Conservation (phyloP, 1,139 yeast genomes). For the Lodderomyces parapsilosis region DNA sequence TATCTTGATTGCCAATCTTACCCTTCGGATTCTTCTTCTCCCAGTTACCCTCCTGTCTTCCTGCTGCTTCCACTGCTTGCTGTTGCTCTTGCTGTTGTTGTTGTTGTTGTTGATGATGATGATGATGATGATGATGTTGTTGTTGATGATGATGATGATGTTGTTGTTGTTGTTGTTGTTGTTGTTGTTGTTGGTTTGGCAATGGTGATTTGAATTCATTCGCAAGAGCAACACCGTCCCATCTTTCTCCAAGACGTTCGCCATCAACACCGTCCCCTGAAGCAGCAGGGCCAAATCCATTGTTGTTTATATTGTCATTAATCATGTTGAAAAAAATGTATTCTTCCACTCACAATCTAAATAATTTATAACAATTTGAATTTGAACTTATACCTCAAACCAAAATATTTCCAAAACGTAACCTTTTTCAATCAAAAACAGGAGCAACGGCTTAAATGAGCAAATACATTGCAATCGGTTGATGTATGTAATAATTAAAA, state of each 20-base stretch:
- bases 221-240: background rate
- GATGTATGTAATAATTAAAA: background rate
- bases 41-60: constrained; percentile 7
- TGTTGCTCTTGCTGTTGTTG: constrained; percentile 4
- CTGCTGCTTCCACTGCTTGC: constrained; percentile 11
- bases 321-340: constrained; percentile 12
- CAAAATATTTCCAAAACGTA: background rate
- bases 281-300: constrained; percentile 11
- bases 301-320: constrained; percentile 16
- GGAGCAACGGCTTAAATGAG: too few relatives aligned
- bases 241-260: background rate
- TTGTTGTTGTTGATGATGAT: background rate
- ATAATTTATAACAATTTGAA: constrained; percentile 11
- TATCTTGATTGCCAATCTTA: background rate
- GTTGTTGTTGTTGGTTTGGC: background rate
- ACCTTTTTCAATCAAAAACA: too few relatives aligned
- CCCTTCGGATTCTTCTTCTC: background rate
- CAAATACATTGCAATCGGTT: too few relatives aligned
- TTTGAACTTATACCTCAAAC: background rate
- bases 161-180: constrained; percentile 1
- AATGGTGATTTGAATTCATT: background rate
- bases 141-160: background rate
- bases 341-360: constrained; percentile 12
- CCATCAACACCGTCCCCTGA: constrained; percentile 4
- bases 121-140: background rate